A percentile compares a stretch with the other conserved stretches of the same genome.
Conservation (phyloP, 1,284 basidiomycete species). For the Sporisorium exsertum region DNA sequence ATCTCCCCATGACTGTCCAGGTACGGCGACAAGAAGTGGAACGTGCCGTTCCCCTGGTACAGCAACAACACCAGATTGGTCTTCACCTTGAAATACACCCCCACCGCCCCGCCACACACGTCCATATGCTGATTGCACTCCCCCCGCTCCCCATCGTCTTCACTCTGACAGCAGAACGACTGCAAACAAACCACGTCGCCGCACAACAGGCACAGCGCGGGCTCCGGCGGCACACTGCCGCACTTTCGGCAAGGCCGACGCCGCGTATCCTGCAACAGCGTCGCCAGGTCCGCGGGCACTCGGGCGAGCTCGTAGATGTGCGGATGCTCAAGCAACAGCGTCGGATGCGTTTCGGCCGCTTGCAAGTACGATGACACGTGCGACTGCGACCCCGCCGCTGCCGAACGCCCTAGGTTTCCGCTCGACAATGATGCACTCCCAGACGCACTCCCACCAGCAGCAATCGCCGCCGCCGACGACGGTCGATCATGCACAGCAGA, state of each 20-base stretch:
- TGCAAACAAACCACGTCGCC: constrained; percentile 90
- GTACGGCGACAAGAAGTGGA: constrained; percentile 84
- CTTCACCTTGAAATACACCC: constrained; percentile 91
- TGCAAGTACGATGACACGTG: constrained; percentile 49
- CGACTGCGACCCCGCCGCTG: constrained; percentile 30
- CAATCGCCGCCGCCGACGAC: constrained; percentile 24
- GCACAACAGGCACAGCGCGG: constrained; percentile 92
- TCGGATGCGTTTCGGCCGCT: constrained; percentile 63
- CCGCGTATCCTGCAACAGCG: constrained; percentile 80
- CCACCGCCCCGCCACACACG: constrained; percentile 91
- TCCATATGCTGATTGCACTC: constrained; percentile 96
- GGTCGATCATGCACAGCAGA: constrained; percentile 26
- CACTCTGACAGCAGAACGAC: constrained; percentile 89
- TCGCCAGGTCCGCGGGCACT: constrained; percentile 85
- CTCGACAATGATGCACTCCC: constrained; percentile 31
- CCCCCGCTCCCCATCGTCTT: constrained; percentile 74
- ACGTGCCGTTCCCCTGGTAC: constrained; percentile 88
- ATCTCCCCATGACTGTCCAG: constrained; percentile 94
- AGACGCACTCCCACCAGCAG: constrained; percentile 17
- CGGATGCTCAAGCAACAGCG: constrained; percentile 80
- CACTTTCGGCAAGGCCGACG: constrained; percentile 81
- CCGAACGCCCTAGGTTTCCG: constrained; percentile 29
- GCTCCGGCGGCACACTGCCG: constrained; percentile 82
- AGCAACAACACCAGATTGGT: constrained; percentile 92
- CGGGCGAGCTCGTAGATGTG: constrained; percentile 84